Conservation (phyloP, 768 basidiomycete genomes). For the Mrakia hoshinonis region DNA sequence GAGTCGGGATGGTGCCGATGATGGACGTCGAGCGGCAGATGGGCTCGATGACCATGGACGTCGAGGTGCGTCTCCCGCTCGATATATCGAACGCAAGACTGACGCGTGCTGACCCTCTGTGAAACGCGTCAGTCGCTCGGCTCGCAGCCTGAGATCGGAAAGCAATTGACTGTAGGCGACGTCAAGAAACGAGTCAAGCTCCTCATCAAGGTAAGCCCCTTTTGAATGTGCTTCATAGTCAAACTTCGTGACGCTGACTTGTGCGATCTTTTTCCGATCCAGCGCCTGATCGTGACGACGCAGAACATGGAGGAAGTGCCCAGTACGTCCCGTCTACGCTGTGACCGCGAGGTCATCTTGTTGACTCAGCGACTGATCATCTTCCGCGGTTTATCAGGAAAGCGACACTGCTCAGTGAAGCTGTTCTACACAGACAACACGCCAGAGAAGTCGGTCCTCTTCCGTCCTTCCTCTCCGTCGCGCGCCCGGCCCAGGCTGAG, state of each 20-base stretch:
- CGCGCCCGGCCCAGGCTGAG: background rate
- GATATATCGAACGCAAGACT: background rate
- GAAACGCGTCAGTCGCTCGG: background rate
- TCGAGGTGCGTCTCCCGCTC: background rate
- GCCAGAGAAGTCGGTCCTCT: background rate
- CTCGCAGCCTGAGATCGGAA: background rate
- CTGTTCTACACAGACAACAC: conserved; percentile 14
- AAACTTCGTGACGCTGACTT: no score
- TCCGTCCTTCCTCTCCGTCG: background rate
- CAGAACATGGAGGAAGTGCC: conserved; percentile 19
- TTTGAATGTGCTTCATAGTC: no score
- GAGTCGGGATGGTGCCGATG: conserved; percentile 7
- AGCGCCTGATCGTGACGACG: conserved; percentile 22
- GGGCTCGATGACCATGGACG: background rate
- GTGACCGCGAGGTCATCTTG: no score
- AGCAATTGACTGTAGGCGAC: conserved; percentile 1
- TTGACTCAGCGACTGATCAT: no score
- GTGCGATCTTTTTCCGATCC: no score
- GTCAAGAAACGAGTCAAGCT: conserved; percentile 14
- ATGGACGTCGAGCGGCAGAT: conserved; percentile 8
- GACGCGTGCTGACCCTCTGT: background rate
- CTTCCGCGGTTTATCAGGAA: background rate
- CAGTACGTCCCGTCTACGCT: background rate
- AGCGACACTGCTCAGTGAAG: conserved; percentile 20
- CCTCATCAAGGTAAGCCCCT: conserved; percentile 18